Conservation (phyloP, 1,284 basidiomycete species). For the Ustanciosporium gigantosporum region DNA sequence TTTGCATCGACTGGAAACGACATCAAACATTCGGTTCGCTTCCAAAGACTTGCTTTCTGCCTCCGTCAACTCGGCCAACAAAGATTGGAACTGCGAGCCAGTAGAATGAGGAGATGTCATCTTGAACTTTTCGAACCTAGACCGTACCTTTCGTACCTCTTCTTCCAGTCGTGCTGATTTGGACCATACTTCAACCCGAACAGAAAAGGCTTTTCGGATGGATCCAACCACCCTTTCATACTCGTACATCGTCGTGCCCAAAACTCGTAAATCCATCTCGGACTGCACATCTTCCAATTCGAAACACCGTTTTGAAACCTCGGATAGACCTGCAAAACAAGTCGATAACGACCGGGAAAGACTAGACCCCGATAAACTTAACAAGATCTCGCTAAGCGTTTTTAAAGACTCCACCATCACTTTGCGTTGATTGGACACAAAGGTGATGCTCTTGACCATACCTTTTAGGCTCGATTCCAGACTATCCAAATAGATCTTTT, state of each 20-base stretch:
- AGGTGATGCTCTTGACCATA: conserved; percentile 81
- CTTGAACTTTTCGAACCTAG: conserved; percentile 80
- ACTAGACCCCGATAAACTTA: conserved; percentile 58
- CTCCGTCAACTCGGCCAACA: conserved; percentile 34
- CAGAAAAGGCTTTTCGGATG: conserved; percentile 82
- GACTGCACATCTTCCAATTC: conserved; percentile 52
- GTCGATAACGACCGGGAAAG: conserved; percentile 60
- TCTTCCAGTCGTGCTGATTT: conserved; percentile 66
- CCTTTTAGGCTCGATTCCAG: conserved; percentile 85
- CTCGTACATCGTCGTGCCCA: conserved; percentile 79
- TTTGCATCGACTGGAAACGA: conserved; percentile 83
- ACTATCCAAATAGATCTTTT: conserved; percentile 81
- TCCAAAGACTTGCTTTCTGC: conserved; percentile 37
- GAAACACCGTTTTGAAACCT: conserved; percentile 50
- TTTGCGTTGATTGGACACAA: conserved; percentile 76
- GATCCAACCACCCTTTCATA: conserved; percentile 88
- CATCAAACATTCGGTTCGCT: conserved; percentile 79
- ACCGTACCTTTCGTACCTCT: conserved; percentile 73
- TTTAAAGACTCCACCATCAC: conserved; percentile 60
- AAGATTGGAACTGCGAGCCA: conserved; percentile 35
- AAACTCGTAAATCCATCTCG: conserved; percentile 50
- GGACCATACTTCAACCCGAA: conserved; percentile 76
- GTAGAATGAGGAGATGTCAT: conserved; percentile 63
- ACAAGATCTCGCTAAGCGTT: conserved; percentile 54
- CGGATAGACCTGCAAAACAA: conserved; percentile 59